A percentile compares a stretch with the other conserved stretches of the same genome.
These are phyloP conservation scores for Aspergillus sp. DNA, from an alignment of 2,329 filamentous ascomycete species.

Conservation along the genomic window DNA sequence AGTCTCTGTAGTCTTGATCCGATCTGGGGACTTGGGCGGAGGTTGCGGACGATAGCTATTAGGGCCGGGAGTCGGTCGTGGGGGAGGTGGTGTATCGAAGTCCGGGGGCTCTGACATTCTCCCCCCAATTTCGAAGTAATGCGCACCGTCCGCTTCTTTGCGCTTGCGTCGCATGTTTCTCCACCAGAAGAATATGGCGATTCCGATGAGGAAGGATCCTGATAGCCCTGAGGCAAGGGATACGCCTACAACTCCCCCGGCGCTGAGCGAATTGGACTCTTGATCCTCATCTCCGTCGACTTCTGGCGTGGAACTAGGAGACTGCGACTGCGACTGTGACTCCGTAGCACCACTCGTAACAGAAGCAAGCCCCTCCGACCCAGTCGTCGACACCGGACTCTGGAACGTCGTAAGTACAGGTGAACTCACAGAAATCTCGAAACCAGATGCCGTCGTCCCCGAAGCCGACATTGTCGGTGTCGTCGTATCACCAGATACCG, in stretches of 20 bases:
- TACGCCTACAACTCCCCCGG: conserved; percentile 29
- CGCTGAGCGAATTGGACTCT: conserved; percentile 13
- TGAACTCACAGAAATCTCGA: conserved; percentile 4
- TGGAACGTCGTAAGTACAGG: conserved; percentile 10
- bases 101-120: conserved; percentile 31
- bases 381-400: conserved; percentile 11
- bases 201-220: conserved; percentile 26
- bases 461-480: conserved; percentile 1
- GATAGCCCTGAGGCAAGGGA: conserved; percentile 31
- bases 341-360: conserved; percentile 1
- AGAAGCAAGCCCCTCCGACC: neutral
- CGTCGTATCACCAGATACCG: neutral
- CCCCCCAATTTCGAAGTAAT: conserved; percentile 35
- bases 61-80: conserved; percentile 13
- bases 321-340: neutral
- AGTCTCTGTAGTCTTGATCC: conserved; percentile 10
- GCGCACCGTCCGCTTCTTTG: conserved; percentile 9
- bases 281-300: conserved; percentile 3
- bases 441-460: conserved; percentile 2
- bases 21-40: neutral
- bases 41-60: conserved; percentile 6
- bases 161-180: conserved; percentile 21
- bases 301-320: conserved; percentile 10
- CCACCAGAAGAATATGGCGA: conserved; percentile 26
- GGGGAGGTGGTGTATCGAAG: conserved; percentile 21